Evolutionary conservation across 1,284 basidiomycete species (phyloP).

Genomic region (Sphagnurus paluster): DNA sequence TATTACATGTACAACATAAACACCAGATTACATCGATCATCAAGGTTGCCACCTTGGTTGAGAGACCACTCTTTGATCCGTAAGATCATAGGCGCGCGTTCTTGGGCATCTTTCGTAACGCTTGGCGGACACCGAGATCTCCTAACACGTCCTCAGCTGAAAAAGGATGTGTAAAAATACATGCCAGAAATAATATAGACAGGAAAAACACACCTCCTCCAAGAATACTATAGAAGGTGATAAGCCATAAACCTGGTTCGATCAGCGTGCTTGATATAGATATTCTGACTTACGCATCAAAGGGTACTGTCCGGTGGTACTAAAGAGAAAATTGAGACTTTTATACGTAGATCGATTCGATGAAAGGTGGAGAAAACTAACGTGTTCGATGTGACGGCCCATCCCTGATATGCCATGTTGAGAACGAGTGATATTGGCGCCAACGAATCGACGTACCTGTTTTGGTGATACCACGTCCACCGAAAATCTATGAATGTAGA

Average conservation of each 20-base stretch:
- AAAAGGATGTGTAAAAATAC: background rate
- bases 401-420: constrained; percentile 37
- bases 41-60: too few species aligned
- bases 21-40: too few species aligned
- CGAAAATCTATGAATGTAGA: constrained; percentile 54
- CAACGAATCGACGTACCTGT: constrained; percentile 32
- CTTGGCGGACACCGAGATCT: constrained; percentile 65
- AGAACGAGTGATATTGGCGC: background rate
- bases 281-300: constrained; percentile 44
- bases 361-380: constrained; percentile 24
- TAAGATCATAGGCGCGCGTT: constrained; percentile 41
- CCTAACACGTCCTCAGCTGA: constrained; percentile 58
- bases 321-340: constrained; percentile 23
- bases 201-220: constrained; percentile 37
- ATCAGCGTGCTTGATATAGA: background rate
- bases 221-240: constrained; percentile 30
- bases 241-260: background rate
- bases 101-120: constrained; percentile 60
- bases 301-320: constrained; percentile 62
- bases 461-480: constrained; percentile 64
- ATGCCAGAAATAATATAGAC: constrained; percentile 21
- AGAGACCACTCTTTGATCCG: too few species aligned
- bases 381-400: constrained; percentile 65
- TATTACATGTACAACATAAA: too few species aligned
- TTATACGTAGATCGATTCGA: background rate